Conservation (phyloP, 2,329 filamentous ascomycete genomes). For the Colletotrichum costaricense region DNA sequence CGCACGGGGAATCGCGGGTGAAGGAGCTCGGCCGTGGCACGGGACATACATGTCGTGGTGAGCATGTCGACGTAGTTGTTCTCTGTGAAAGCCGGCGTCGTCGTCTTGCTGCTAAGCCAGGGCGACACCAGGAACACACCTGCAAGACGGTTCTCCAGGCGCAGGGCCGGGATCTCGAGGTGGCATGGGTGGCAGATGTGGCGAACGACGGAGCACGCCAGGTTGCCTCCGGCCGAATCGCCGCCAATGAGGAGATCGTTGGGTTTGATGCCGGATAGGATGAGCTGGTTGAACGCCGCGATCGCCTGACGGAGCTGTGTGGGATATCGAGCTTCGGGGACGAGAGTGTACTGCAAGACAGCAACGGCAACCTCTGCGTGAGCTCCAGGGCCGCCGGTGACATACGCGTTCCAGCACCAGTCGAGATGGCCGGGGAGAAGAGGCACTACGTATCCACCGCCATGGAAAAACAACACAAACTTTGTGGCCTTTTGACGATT, state of each 20-base stretch:
- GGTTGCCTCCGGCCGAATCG: slow-evolving; percentile 52
- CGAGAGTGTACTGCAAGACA: slow-evolving; percentile 34
- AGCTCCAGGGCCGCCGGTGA: slow-evolving; percentile 28
- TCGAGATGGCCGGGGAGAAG: slow-evolving; percentile 39
- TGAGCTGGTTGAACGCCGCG: slow-evolving; percentile 45
- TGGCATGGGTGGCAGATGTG: slow-evolving; percentile 47
- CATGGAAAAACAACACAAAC: slow-evolving; percentile 45
- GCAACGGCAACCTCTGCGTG: slow-evolving; percentile 32
- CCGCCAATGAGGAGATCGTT: slow-evolving; percentile 46
- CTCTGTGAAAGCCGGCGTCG: slow-evolving; percentile 39
- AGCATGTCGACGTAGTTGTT: slow-evolving; percentile 49
- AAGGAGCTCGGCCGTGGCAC: background rate
- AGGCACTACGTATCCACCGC: slow-evolving; percentile 43
- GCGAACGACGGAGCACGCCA: slow-evolving; percentile 45
- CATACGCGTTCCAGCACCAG: slow-evolving; percentile 42
- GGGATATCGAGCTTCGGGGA: slow-evolving; percentile 32
- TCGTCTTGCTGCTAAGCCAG: slow-evolving; percentile 41
- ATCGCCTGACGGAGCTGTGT: slow-evolving; percentile 28
- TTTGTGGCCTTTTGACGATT: slow-evolving; percentile 41
- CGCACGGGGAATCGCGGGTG: slow-evolving; percentile 29
- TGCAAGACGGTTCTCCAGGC: slow-evolving; percentile 41
- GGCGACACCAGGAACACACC: slow-evolving; percentile 49
- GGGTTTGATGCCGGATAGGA: slow-evolving; percentile 43
- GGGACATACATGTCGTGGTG: slow-evolving; percentile 32
- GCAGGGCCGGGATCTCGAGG: slow-evolving; percentile 37